Conservation (phyloP, 2,329 filamentous ascomycete species). For the Onygenales sp. region DNA sequence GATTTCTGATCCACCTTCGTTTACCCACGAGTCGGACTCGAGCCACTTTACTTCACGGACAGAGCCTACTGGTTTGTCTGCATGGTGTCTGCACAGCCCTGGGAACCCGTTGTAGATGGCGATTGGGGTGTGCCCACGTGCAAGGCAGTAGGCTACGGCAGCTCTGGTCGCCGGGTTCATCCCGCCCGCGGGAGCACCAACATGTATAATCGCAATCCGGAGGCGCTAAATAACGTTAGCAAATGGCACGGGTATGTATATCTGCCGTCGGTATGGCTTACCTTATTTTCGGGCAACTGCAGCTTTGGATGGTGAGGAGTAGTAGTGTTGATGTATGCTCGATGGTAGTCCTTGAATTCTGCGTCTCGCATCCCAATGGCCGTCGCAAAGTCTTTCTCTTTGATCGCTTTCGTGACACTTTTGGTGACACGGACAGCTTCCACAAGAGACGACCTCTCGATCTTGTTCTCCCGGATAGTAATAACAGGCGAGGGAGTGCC, state of each 20-base stretch:
- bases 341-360: constrained; percentile 88
- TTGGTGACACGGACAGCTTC: constrained; percentile 82
- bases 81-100: constrained; percentile 83
- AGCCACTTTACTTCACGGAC: constrained; percentile 86
- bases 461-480: constrained; percentile 96
- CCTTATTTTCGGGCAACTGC: constrained; percentile 60
- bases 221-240: constrained; percentile 50
- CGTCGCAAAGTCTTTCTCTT: constrained; percentile 71
- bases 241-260: background rate
- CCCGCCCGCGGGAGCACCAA: constrained; percentile 89
- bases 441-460: constrained; percentile 79
- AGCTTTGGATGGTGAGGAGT: constrained; percentile 64
- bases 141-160: constrained; percentile 84
- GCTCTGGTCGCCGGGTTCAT: constrained; percentile 97
- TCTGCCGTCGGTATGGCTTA: constrained; percentile 29
- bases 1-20: constrained; percentile 93
- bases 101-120: constrained; percentile 97
- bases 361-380: constrained; percentile 85
- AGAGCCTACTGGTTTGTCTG: constrained; percentile 67
- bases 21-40: constrained; percentile 90
- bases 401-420: constrained; percentile 70
- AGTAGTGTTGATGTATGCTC: constrained; percentile 84
- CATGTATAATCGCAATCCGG: constrained; percentile 92
- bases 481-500: constrained; percentile 90
- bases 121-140: constrained; percentile 82